Evolutionary conservation across 2,329 filamentous ascomycete genomes (phyloP), one percentile per base, ranked within the genome.

Genomic region (Massarina eburnea): DNA sequence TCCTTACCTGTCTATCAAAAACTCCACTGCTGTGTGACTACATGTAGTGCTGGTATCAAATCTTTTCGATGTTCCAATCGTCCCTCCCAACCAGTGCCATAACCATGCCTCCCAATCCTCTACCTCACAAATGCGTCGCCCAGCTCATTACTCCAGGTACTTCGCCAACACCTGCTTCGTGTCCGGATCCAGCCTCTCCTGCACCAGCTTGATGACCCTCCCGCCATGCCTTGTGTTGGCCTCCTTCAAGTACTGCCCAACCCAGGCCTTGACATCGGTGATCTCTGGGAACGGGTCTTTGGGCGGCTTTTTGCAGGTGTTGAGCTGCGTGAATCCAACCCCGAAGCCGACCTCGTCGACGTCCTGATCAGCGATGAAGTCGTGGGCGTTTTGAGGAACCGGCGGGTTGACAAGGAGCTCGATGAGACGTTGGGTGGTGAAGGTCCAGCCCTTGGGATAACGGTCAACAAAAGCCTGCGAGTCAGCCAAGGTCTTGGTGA

Each of bases 321-420:
- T 95, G 52, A 99, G 80, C 24, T 89, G 86, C 1, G 94, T 97
- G 73, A 95, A 99, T 8, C 91, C 92, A 54, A 96, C 85, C 20
- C 94, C 94, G 64, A 99, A 99, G 21, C 89, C 86, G 56, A 96
- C 84, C 67, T 99, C 94, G 61, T 99, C 94, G 20, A 96, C 88
- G 61, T 97, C 92, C 3, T 90, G 85, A 66, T 97, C 94, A 9
- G 84, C 82, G 52, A 95, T 85, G 40, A 89, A 75, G 56, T 95
- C 90, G 46, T 86, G 85, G 27, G 80, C 74, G 1, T 85, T 81
- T 14, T 76, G 73, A 6, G 80, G 78, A 4, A 92, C 81, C 27
- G 92, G 91, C 20, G 92, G 89, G 71, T 96, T 95, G 66, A 92
- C 86, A 7, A 99, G 80, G 12, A 97, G 80, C 59, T 92, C 90